Conservation (phyloP, 1,284 basidiomycete genomes). For the Fomitopsis pinicola region DNA sequence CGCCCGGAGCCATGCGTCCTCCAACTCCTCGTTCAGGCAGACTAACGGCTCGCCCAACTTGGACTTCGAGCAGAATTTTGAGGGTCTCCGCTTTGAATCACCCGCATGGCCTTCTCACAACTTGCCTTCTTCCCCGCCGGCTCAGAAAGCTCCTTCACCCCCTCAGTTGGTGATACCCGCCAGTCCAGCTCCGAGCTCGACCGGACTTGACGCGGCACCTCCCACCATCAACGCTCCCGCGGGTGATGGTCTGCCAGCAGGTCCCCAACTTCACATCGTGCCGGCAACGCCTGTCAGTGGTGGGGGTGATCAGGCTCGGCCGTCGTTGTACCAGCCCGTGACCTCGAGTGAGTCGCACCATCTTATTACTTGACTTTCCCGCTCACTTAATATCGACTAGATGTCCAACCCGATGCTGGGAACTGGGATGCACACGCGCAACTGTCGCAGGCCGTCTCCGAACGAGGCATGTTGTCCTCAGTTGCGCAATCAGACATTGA, state of each 20-base stretch:
- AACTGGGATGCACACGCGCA: constrained; percentile 21
- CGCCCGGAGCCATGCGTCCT: constrained; percentile 55
- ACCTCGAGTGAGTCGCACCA: constrained; percentile 39
- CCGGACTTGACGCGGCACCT: constrained; percentile 24
- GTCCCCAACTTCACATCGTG: constrained; percentile 68
- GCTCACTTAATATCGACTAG: constrained; percentile 6
- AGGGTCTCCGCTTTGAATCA: constrained; percentile 56
- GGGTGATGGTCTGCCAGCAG: constrained; percentile 46
- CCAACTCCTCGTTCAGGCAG: constrained; percentile 52
- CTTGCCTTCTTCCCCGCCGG: constrained; percentile 42
- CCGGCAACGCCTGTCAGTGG: constrained; percentile 77
- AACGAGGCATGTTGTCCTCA: constrained; percentile 16
- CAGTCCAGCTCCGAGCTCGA: constrained; percentile 23
- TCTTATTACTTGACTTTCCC: neutral
- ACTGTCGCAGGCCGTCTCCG: constrained; percentile 6
- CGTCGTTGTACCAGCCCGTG: constrained; percentile 45
- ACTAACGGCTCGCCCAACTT: constrained; percentile 45
- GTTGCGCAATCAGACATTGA: constrained; percentile 27
- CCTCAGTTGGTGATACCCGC: constrained; percentile 66
- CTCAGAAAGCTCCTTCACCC: constrained; percentile 58
- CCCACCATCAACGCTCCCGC: constrained; percentile 68
- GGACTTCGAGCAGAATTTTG: constrained; percentile 52
- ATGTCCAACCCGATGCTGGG: constrained; percentile 15
- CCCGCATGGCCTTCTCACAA: constrained; percentile 51
- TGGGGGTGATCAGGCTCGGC: constrained; percentile 42